phyloP scores from a whole-genome alignment of 148 eudicot genomes.

The Rhododendron ferrugineum region DNA sequence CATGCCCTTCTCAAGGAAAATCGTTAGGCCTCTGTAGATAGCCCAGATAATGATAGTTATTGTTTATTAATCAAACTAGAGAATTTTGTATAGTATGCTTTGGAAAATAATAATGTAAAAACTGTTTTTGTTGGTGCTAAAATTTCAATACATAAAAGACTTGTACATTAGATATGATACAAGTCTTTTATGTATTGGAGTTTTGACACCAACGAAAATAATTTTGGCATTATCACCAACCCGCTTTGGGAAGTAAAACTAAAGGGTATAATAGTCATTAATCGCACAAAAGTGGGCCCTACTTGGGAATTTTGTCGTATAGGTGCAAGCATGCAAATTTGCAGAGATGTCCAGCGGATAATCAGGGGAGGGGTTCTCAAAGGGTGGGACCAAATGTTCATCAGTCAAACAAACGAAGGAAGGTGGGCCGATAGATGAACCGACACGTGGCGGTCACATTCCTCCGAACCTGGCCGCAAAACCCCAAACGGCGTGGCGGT shows the following conservation, averaged over 20 bases:
- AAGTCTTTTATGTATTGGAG: too few species aligned
- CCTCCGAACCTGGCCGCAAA: constrained; percentile 29
- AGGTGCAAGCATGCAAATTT: constrained; percentile 1
- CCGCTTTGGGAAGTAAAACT: not conserved
- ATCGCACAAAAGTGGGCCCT: not conserved
- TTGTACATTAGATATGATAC: too few species aligned
- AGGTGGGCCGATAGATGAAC: not conserved
- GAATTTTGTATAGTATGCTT: too few species aligned
- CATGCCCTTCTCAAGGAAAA: too few species aligned
- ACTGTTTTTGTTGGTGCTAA: too few species aligned
- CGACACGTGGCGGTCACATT: constrained; percentile 31
- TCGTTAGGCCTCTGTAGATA: too few species aligned
- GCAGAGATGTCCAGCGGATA: not conserved
- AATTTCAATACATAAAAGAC: too few species aligned
- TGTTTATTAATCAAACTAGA: too few species aligned
- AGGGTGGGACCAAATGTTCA: not conserved
- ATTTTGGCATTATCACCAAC: too few species aligned
- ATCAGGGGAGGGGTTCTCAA: not conserved
- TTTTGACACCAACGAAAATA: too few species aligned
- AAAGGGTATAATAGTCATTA: not conserved
- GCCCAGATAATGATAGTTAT: too few species aligned
- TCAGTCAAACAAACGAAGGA: not conserved
- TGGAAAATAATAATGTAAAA: too few species aligned
- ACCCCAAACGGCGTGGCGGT: constrained; percentile 27
- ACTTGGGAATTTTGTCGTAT: not conserved